Evolutionary conservation across 768 basidiomycete species (phyloP).

Genomic region (Mycena olivaceomarginata): DNA sequence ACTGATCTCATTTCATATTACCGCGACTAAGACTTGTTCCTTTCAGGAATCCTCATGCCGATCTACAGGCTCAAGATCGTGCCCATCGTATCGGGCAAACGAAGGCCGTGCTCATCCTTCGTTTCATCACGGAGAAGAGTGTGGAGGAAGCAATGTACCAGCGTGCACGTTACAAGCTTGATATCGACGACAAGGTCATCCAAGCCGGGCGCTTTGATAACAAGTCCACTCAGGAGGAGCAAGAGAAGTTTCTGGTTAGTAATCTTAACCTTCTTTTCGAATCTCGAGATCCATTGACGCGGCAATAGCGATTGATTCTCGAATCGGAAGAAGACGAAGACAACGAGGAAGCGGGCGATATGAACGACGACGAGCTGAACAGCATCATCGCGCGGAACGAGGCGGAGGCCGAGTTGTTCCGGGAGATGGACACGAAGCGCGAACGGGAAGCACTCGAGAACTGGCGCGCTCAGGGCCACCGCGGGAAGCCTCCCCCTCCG

Average conservation of each 20-base stretch:
- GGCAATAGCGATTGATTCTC: conserved; percentile 86
- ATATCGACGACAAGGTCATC: conserved; percentile 99
- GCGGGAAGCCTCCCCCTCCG: conserved; percentile 84
- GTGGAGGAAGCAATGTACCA: conserved; percentile 99
- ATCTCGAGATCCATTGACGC: conserved; percentile 37
- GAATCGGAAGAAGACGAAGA: conserved; percentile 94
- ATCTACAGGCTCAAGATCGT: conserved; percentile 99
- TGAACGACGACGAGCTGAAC: conserved; percentile 97
- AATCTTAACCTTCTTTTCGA: conserved; percentile 14
- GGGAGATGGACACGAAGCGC: conserved; percentile 88
- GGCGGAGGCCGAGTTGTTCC: conserved; percentile 85
- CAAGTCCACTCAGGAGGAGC: conserved; percentile 98
- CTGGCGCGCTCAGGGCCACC: conserved; percentile 86
- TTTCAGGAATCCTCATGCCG: conserved; percentile 95
- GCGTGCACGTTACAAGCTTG: conserved; percentile 95
- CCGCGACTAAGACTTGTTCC: conserved; percentile 43
- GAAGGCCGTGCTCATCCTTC: conserved; percentile 96
- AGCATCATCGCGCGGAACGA: conserved; percentile 92
- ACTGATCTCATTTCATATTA: background rate
- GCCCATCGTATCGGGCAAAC: conserved; percentile 99
- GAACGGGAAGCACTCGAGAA: conserved; percentile 77
- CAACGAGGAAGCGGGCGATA: conserved; percentile 92
- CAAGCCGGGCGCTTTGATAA: conserved; percentile 99
- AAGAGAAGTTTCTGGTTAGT: conserved; percentile 93
- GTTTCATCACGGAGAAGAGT: conserved; percentile 98